phyloP scores from a whole-genome alignment of 768 basidiomycete species.

The Collybiopsis luxurians region DNA sequence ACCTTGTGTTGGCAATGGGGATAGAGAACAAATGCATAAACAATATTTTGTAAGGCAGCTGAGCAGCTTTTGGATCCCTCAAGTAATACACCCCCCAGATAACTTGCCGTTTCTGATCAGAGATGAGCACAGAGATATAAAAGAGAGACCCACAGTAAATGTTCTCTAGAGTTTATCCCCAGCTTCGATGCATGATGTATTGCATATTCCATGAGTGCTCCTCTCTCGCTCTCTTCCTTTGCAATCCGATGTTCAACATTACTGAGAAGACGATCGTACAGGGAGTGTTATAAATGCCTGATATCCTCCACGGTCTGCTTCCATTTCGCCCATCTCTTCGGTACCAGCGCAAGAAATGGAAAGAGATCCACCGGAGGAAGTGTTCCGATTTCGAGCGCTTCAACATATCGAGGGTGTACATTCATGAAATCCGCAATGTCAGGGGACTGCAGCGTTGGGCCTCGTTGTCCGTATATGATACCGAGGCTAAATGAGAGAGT shows the following conservation, averaged over 20 bases:
- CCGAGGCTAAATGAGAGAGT: not conserved
- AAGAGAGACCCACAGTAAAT: not conserved
- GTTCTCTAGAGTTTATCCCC: not conserved
- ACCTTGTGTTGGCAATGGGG: slow-evolving; percentile 8
- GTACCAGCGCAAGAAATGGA: not conserved
- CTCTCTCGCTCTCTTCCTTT: slow-evolving; percentile 14
- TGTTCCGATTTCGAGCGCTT: no score
- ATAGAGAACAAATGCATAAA: not conserved
- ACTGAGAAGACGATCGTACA: slow-evolving; percentile 19
- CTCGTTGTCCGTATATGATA: no score
- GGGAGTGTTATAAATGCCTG: not conserved
- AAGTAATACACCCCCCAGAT: no score
- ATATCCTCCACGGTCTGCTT: not conserved
- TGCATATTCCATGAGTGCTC: slow-evolving; percentile 19
- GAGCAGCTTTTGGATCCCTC: no score
- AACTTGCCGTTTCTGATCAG: no score
- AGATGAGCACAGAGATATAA: no score
- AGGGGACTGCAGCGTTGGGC: no score
- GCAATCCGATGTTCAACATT: slow-evolving; percentile 15
- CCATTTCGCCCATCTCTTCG: slow-evolving; percentile 3
- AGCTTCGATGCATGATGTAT: not conserved
- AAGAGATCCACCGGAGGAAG: not conserved
- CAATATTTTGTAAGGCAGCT: no score
- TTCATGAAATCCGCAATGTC: no score
- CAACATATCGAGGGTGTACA: no score